Evolutionary conservation across 345 rosid species (phyloP), one percentile per base, ranked within the genome.

Genomic region (Gossypioides kirkii): DNA sequence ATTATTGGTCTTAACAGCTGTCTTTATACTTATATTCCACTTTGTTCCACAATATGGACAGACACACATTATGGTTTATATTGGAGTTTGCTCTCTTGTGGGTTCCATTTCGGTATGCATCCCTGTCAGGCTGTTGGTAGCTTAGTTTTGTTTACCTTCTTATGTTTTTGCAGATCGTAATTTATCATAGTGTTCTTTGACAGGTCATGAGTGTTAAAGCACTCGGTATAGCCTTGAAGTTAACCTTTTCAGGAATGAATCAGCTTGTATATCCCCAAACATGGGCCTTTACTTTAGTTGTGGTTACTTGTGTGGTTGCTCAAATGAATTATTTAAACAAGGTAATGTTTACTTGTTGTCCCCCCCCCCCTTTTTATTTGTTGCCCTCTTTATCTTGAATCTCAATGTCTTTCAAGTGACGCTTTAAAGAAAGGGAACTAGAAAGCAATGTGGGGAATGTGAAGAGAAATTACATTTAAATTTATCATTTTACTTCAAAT

Each of bases 141-240:
- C 42, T 46, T 45, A 38, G 17, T 46, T 47, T 28, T 60, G 7
- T 53, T 73, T 50, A 32, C 52, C 8, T 49, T 54, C 60, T 38
- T 43, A 49, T 53, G 36, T 59, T 32, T 49, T 53, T 54, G 8
- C 46, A 26, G 43, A 73, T 46, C 46, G 7, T 52, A 36, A 41
- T 64, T 42, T 58, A 14, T 41, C 28, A 36, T 17, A 53, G 13
- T 65, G 20, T 71, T 59, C 32, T 54, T 61, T 80, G 73, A 72
- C 83, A 90, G 93, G 96, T 90, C 72, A 90, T 90, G 96, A 88
- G 96, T 32, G 96, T 90, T n/a, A 90, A 90, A 81, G 96, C 93
- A 67, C 88, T 90, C 59, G 93, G 96, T 71, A 90, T 90, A 77
- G 93, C 96, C 67, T 64, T 90, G 76, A 90, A 90, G 83, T 85